Percentiles rank a stretch among this genome's conserved stretches.
Evolutionary conservation across 345 rosid species (phyloP).

Genomic region (Salix koriyanagi): DNA sequence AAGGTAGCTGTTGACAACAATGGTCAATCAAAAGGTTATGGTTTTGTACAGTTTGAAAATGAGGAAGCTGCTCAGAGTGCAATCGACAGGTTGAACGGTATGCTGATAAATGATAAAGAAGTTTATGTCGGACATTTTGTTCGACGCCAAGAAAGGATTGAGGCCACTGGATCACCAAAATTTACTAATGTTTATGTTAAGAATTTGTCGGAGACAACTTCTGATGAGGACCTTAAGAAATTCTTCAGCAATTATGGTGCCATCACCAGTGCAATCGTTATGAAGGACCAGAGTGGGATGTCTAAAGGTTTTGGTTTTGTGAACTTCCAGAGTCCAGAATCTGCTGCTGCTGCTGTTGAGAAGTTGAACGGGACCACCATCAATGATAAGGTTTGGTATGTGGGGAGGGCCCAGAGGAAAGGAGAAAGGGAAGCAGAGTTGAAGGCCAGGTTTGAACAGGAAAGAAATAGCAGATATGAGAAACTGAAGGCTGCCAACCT

Average conservation of each 20-base stretch:
- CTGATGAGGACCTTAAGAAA: slow-evolving; percentile 58
- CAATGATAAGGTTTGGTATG: slow-evolving; percentile 50
- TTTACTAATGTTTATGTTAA: slow-evolving; percentile 64
- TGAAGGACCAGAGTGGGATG: slow-evolving; percentile 55
- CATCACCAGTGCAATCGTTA: slow-evolving; percentile 56
- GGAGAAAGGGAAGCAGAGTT: slow-evolving; percentile 60
- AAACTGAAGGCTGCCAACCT: slow-evolving; percentile 57
- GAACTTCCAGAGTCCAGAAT: slow-evolving; percentile 54
- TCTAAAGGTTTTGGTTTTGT: slow-evolving; percentile 75
- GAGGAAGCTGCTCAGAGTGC: slow-evolving; percentile 56
- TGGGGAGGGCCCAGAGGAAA: slow-evolving; percentile 72
- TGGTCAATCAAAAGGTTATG: slow-evolving; percentile 55
- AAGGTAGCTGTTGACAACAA: slow-evolving; percentile 50
- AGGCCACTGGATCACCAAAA: slow-evolving; percentile 30
- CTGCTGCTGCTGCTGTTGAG: slow-evolving; percentile 55
- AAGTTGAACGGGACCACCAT: slow-evolving; percentile 45
- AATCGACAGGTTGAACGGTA: slow-evolving; percentile 52
- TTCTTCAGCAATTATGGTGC: slow-evolving; percentile 47
- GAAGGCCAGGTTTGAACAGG: slow-evolving; percentile 58
- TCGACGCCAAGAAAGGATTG: slow-evolving; percentile 45
- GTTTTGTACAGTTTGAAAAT: slow-evolving; percentile 65
- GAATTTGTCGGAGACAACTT: slow-evolving; percentile 50
- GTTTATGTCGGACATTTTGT: slow-evolving; percentile 58
- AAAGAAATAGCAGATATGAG: slow-evolving; percentile 45
- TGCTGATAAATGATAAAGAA: slow-evolving; percentile 60